These are phyloP conservation scores for Trypethelium eluteriae DNA, from an alignment of 495 filamentous ascomycete genomes.

Conservation along the genomic window DNA sequence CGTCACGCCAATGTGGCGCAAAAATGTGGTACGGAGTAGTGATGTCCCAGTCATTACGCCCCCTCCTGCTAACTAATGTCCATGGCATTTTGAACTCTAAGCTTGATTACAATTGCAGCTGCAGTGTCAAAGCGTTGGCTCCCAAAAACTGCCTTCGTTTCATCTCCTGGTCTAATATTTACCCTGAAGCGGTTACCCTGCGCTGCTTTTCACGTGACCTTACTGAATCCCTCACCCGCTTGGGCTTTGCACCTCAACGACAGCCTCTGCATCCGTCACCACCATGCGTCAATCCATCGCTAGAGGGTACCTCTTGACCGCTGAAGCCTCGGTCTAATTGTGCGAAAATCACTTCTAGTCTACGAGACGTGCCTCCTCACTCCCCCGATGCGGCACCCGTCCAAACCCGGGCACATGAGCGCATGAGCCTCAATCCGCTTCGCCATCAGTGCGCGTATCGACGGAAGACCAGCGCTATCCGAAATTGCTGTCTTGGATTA, in stretches of 20 bases:
- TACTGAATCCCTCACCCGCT: slow-evolving; percentile 9
- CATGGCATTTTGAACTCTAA: neutral
- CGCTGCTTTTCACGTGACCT: neutral
- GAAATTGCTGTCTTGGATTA: neutral
- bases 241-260: neutral
- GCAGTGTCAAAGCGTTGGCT: neutral
- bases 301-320: neutral
- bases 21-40: too few species aligned
- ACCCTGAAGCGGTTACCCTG: neutral
- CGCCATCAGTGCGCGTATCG: too few species aligned
- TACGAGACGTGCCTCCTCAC: too few species aligned
- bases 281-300: neutral
- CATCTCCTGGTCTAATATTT: neutral
- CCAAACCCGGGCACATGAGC: too few species aligned
- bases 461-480: neutral
- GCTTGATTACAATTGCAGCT: neutral
- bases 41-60: too few species aligned
- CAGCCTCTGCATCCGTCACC: neutral
- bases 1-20: neutral
- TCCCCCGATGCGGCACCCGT: too few species aligned
- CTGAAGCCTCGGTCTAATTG: neutral
- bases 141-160: neutral
- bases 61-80: neutral
- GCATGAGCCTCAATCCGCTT: too few species aligned
- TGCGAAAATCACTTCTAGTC: neutral